phyloP scores from a whole-genome alignment of 306 rosid species.

The Echinosophora koreensis region DNA sequence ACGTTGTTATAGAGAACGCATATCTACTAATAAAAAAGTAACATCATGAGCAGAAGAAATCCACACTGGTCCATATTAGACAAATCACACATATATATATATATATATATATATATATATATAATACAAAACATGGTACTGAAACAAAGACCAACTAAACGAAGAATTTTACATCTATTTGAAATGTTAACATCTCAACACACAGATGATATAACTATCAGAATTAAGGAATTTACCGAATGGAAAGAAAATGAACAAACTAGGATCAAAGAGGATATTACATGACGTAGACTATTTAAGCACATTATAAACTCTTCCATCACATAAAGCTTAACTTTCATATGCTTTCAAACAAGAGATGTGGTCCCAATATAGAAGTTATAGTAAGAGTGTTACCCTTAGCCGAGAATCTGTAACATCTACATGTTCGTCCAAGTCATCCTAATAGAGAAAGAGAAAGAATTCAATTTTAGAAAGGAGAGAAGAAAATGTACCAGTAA shows the following conservation, averaged over 20 bases:
- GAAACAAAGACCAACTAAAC: neutral
- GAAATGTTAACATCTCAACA: slow-evolving; percentile 7
- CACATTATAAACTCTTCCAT: slow-evolving; percentile 15
- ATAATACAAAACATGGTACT: neutral
- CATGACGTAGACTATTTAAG: slow-evolving; percentile 17
- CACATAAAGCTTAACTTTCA: slow-evolving; percentile 4
- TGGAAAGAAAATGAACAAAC: neutral
- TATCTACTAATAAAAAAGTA: neutral
- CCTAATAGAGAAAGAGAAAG: slow-evolving; percentile 59
- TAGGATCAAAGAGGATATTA: slow-evolving; percentile 16
- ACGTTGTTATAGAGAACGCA: neutral
- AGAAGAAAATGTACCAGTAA: slow-evolving; percentile 23
- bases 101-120: no score
- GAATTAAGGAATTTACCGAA: slow-evolving; percentile 12
- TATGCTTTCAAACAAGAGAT: slow-evolving; percentile 12
- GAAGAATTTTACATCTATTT: slow-evolving; percentile 8
- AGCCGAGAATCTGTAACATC: slow-evolving; percentile 90
- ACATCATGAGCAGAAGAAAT: slow-evolving; percentile 20
- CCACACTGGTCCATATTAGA: slow-evolving; percentile 16
- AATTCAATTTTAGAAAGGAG: slow-evolving; percentile 24
- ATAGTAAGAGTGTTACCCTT: slow-evolving; percentile 69
- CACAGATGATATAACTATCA: slow-evolving; percentile 11
- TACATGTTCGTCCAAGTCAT: slow-evolving; percentile 94
- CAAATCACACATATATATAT: no score
- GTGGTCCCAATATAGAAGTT: slow-evolving; percentile 24